Percentiles rank a stretch among this genome's conserved stretches.
Conservation (phyloP, 768 basidiomycete species). For the Leccinum incarnatum region DNA sequence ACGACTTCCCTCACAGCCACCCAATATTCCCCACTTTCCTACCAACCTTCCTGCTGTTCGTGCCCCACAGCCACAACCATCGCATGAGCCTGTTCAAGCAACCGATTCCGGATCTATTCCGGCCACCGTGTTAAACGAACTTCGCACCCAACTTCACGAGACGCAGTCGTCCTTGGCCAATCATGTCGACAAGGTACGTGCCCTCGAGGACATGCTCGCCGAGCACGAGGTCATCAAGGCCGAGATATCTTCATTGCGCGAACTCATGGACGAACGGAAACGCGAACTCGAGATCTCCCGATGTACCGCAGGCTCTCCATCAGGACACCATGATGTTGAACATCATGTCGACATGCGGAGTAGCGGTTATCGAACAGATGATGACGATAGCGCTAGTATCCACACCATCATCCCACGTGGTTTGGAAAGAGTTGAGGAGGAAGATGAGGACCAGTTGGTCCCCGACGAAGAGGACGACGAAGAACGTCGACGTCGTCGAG, state of each 20-base stretch:
- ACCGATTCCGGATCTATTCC: slow-evolving; percentile 27
- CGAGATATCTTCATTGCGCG: slow-evolving; percentile 71
- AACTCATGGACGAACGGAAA: slow-evolving; percentile 66
- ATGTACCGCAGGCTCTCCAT: slow-evolving; percentile 22
- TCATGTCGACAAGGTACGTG: slow-evolving; percentile 81
- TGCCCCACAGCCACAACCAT: slow-evolving; percentile 29
- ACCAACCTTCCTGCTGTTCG: slow-evolving; percentile 65
- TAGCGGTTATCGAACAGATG: slow-evolving; percentile 43
- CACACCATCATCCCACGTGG: slow-evolving; percentile 67
- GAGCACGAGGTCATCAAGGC: slow-evolving; percentile 84
- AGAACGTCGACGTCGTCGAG: slow-evolving; percentile 42
- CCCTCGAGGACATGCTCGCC: slow-evolving; percentile 73
- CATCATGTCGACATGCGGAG: slow-evolving; percentile 17
- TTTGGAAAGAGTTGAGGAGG: slow-evolving; percentile 70
- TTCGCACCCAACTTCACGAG: slow-evolving; percentile 81
- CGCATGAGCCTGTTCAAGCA: slow-evolving; percentile 29
- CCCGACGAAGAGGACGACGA: slow-evolving; percentile 44
- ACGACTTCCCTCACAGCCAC: slow-evolving; percentile 43
- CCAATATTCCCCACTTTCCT: slow-evolving; percentile 62
- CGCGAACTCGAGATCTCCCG: slow-evolving; percentile 42
- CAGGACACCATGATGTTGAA: slow-evolving; percentile 20
- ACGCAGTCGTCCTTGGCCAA: slow-evolving; percentile 74
- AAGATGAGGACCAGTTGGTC: slow-evolving; percentile 59
- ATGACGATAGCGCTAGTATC: slow-evolving; percentile 72
- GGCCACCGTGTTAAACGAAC: slow-evolving; percentile 44